Conservation (phyloP, 208 protist genomes). For the Trypanosoma caninum region DNA sequence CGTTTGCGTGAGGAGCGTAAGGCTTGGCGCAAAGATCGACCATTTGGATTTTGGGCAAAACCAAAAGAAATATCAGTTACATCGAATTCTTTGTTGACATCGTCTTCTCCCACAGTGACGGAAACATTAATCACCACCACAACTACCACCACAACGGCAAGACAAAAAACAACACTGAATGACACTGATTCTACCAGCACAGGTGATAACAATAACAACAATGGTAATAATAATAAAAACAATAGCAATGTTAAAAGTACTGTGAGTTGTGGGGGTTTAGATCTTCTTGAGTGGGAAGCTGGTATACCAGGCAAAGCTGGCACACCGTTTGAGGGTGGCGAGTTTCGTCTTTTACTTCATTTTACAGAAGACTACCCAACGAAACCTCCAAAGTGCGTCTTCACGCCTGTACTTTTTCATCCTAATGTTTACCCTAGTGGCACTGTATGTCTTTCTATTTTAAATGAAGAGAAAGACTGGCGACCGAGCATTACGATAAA, state of each 20-base stretch:
- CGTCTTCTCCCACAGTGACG: background rate
- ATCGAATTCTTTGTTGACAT: background rate
- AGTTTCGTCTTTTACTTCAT: conserved; percentile 92
- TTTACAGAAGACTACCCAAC: conserved; percentile 98
- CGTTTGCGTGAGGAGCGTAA: conserved; percentile 87
- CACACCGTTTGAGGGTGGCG: conserved; percentile 96
- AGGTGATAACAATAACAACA: background rate
- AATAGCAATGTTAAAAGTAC: conserved; percentile 4
- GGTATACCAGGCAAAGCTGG: conserved; percentile 96
- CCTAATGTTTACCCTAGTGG: conserved; percentile 99
- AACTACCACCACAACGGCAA: background rate
- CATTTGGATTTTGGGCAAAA: conserved; percentile 87
- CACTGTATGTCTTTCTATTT: conserved; percentile 98
- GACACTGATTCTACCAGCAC: background rate
- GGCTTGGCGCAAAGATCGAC: conserved; percentile 79
- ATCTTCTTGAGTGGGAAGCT: conserved; percentile 97
- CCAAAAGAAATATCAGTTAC: conserved; percentile 37
- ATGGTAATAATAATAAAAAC: conserved; percentile 11
- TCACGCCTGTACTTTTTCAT: conserved; percentile 97
- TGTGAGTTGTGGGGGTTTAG: conserved; percentile 55
- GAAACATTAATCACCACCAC: background rate
- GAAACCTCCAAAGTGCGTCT: conserved; percentile 98
- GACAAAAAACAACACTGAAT: no score
- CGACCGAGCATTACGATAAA: conserved; percentile 97
- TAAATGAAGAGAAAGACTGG: conserved; percentile 99